Evolutionary conservation across 2,329 filamentous ascomycete genomes (phyloP).

Genomic region (Penicillium sp.): DNA sequence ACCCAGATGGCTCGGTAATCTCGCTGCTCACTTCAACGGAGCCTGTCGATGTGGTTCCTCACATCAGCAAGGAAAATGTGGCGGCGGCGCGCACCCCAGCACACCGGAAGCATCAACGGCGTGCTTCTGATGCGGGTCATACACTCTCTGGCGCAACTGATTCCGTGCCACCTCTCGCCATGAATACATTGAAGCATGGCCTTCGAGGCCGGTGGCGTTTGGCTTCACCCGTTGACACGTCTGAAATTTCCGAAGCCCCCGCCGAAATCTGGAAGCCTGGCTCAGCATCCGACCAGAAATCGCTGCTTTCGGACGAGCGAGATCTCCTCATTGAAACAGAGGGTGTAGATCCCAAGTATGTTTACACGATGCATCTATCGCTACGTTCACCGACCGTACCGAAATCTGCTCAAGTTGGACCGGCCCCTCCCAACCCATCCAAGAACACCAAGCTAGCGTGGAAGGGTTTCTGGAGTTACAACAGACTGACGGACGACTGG

Average conservation of each 20-base stretch:
- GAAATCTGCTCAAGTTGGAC: constrained; percentile 36
- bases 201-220: constrained; percentile 59
- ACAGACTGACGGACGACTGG: constrained; percentile 82
- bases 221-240: constrained; percentile 40
- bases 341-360: constrained; percentile 67
- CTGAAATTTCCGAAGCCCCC: constrained; percentile 18
- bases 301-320: constrained; percentile 34
- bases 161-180: constrained; percentile 32
- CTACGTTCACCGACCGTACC: constrained; percentile 54
- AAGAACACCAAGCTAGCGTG: constrained; percentile 81
- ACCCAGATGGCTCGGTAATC: constrained; percentile 76
- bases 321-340: constrained; percentile 79
- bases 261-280: constrained; percentile 25
- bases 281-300: constrained; percentile 22
- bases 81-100: constrained; percentile 29
- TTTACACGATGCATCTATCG: constrained; percentile 70
- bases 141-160: constrained; percentile 21
- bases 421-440: constrained; percentile 35
- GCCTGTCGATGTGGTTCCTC: constrained; percentile 76
- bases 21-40: constrained; percentile 72
- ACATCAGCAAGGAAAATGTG: constrained; percentile 65
- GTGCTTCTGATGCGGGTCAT: constrained; percentile 37
- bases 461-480: constrained; percentile 87
- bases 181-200: constrained; percentile 59
- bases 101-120: constrained; percentile 30